Conservation (phyloP, 176 grass and related monocot species). For the Cocos nucifera region DNA sequence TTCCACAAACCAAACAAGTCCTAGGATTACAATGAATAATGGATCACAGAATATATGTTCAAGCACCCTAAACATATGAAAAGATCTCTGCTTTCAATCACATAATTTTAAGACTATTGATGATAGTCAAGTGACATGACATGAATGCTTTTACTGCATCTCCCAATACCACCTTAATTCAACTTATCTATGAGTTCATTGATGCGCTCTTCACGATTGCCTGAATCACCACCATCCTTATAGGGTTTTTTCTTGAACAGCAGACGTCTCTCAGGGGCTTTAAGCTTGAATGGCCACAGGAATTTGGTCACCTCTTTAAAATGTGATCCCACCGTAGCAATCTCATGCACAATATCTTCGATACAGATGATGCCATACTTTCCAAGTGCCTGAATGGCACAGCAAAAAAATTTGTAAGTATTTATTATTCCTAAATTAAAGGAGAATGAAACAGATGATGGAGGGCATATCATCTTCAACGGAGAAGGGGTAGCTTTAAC, state of each 20-base stretch:
- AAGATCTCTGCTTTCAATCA: too few relatives aligned
- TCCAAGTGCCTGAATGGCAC: constrained; percentile 35
- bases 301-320: constrained; percentile 40
- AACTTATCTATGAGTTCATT: constrained; percentile 62
- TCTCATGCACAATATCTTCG: constrained; percentile 56
- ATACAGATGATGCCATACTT: constrained; percentile 54
- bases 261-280: constrained; percentile 55
- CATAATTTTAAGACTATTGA: too few relatives aligned
- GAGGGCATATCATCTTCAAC: too few relatives aligned
- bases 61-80: too few relatives aligned
- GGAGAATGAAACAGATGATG: too few relatives aligned
- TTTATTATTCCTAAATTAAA: background rate
- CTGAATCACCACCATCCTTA: constrained; percentile 61
- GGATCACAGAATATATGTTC: too few relatives aligned
- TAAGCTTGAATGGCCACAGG: constrained; percentile 61
- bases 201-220: constrained; percentile 53
- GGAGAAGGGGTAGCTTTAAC: too few relatives aligned
- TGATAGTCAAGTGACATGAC: too few relatives aligned
- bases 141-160: too few relatives aligned
- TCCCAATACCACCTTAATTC: constrained; percentile 23
- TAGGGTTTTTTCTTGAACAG: constrained; percentile 53
- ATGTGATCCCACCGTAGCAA: constrained; percentile 43
- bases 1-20: too few relatives aligned
- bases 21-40: too few relatives aligned
- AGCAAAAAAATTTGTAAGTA: background rate